Evolutionary conservation across 371 early-diverging fungal species (phyloP), one percentile per base, ranked within the genome.

Genomic region (Apophysomyces trapeziformis): DNA sequence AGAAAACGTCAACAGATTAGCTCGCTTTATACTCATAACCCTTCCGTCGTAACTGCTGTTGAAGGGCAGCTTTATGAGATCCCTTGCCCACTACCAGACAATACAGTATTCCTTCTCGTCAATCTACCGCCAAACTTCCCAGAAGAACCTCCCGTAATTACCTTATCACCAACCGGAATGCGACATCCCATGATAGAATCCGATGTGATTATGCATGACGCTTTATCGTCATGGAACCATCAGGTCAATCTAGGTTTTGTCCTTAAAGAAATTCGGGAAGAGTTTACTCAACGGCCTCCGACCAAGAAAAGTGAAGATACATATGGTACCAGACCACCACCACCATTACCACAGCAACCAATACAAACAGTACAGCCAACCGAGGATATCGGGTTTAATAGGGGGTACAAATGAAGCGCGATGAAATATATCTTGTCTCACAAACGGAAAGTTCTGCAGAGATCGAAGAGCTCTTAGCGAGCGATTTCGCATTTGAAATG

Each of bases 111-210:
- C 18, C 57, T 82, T 11, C 69, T 83, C 2, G 71, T 83, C 60
- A 80, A 80, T 57, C 54, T 87, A 41, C 82, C 86, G 1, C 70
- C 81, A 35, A 64, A 64, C 7, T 87, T 86, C 47, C 88, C 88
- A 1, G 85, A 86, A 18, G 82, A 80, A 16, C 78, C 86, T 37
- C 88, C 88, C 13, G 78, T 80, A n/a, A 79, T 87, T 62, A 86
- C 88, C 4, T 72, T 87, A 18, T 76, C 80, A 38, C 88, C 88
- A 7, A 76, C 77, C 7, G 82, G 83, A 12, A 66, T 83, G 73
- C 64, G 79, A 16, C 88, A 87, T 69, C 82, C 85, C 14, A 85
- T 83, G 82, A 74, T 87, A 13, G 85, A 87, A 14, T 70, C 80
- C 11, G 81, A 81, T 58, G 79, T 80, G 12, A 75, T 87, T 58